phyloP scores from a whole-genome alignment of 768 basidiomycete species.

The Lactarius tabidus region DNA sequence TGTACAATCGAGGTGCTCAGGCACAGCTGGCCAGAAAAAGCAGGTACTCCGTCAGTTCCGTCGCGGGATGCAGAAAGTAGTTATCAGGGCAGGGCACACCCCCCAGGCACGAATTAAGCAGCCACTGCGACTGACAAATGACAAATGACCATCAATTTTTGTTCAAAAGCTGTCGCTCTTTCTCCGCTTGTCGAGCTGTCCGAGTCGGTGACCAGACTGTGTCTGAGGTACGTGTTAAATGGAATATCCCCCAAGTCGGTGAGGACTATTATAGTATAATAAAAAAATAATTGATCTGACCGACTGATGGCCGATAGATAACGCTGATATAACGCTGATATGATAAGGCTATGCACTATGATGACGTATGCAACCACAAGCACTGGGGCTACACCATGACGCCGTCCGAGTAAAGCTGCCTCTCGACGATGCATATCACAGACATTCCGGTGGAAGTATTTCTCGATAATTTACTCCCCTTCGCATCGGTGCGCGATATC shows the following conservation, averaged over 20 bases:
- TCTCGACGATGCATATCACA: conserved; percentile 39
- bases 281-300: neutral
- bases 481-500: conserved; percentile 51
- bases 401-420: neutral
- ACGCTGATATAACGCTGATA: neutral
- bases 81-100: neutral
- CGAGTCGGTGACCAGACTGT: neutral
- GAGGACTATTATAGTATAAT: neutral
- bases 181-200: neutral
- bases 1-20: neutral
- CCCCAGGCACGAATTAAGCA: neutral
- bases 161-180: neutral
- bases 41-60: neutral
- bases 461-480: conserved; percentile 65
- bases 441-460: conserved; percentile 75
- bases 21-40: neutral
- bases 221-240: neutral
- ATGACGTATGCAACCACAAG: neutral
- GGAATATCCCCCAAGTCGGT: neutral
- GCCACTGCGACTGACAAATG: neutral
- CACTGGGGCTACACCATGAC: neutral
- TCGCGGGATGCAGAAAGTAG: neutral
- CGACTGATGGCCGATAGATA: neutral
- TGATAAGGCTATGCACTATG: neutral
- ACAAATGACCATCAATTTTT: neutral